Base-by-base conservation (phyloP, 1,284 basidiomycete genomes). In the Caloboletus inedulis region DNA sequence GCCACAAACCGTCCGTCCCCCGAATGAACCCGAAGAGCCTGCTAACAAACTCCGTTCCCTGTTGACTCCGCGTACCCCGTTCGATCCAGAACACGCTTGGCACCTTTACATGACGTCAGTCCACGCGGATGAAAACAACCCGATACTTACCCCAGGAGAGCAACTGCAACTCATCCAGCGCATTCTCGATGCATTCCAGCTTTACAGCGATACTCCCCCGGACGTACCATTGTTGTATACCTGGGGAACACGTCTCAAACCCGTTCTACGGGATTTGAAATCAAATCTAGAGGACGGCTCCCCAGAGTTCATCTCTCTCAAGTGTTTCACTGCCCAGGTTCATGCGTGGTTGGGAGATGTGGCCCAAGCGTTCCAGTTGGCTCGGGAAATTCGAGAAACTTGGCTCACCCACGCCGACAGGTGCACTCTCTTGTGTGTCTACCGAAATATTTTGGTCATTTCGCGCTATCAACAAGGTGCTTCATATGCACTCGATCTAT, bases 1-100 rank as follows among this genome's bases (percentile, higher is more conserved):
- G 44, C 29, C 55, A 25, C 62, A 41, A 23, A 37, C 40, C 21
- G 4, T 40, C 49, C 40, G 33, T 14, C 27, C 31, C 18, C 29
- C 49, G 16, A 50, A 43, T 40, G 53, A 58, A 36, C 45, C 41
- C 4, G 33, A 41, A 34, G 44, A 53, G 3, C 47, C 55, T 30
- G 49, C 34, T 25, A 51, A 52, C 48, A 41, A 49, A 25, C 56
- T 69, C 27, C 62, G 58, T 39, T 62, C 56, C 42, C 48, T 70
- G 36, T 56, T 69, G 47, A 29, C 42, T 47, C 35, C 53, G 3
- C 25, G 29, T 10, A 18, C 54, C 12, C 53, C 65, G 12, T 59
- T 79, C 49, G 62, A 75, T 53, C 59, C 71, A 27, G 69, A 75
- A n/a, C 54, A 65, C 14, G 69, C 71, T 3, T 79, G 76, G 76